Conservation (phyloP, 2,329 filamentous ascomycete genomes). For the Celoporthe dispersa region DNA sequence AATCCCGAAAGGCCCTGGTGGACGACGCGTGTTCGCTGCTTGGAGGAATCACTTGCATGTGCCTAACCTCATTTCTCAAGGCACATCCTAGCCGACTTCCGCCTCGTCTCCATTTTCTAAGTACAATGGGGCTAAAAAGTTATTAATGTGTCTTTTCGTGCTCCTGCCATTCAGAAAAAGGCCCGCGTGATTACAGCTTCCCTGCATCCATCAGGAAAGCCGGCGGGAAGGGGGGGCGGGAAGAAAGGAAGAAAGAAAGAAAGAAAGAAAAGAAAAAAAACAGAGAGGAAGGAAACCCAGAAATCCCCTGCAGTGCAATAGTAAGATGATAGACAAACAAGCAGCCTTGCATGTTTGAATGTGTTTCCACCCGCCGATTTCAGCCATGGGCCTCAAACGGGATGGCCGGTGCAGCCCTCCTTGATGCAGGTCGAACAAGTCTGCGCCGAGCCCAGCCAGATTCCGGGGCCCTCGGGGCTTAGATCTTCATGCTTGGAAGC, state of each 20-base stretch:
- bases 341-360: background rate
- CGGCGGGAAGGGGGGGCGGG: too few species aligned
- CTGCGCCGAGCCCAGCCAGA: background rate
- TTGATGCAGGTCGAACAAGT: background rate
- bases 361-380: background rate
- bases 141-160: background rate
- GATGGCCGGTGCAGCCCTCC: background rate
- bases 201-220: background rate
- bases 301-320: too few species aligned
- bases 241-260: too few species aligned
- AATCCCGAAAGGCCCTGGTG: too few species aligned
- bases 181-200: background rate
- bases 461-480: background rate
- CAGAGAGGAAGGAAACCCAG: too few species aligned
- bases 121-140: background rate
- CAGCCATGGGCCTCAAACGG: slow-evolving; percentile 1
- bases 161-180: background rate
- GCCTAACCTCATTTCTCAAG: background rate
- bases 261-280: background rate
- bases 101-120: background rate
- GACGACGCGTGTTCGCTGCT: background rate
- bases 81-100: background rate
- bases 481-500: too few species aligned
- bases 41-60: background rate
- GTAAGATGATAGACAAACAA: background rate